These are phyloP conservation scores for Camellia japonica DNA, from an alignment of 148 eudicot species.

Conservation along the genomic window DNA sequence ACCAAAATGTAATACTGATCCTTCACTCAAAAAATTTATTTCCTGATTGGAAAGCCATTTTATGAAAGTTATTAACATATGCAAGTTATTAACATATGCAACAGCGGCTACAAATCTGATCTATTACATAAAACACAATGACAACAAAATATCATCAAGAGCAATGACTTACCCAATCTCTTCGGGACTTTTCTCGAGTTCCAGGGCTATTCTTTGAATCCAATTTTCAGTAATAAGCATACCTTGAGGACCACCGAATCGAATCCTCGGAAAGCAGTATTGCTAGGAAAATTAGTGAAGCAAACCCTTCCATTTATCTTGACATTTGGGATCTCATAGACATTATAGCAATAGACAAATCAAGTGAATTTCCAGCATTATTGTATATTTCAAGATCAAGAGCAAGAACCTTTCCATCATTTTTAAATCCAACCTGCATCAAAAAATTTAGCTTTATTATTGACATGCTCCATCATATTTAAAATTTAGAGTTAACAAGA, in stretches of 20 bases:
- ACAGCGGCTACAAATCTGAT: background rate
- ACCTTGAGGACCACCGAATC: conserved; percentile 99
- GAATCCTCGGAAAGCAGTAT: conserved; percentile 97
- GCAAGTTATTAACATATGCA: background rate
- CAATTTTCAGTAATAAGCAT: conserved; percentile 96
- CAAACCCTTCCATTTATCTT: conserved; percentile 80
- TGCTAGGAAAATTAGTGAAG: conserved; percentile 91
- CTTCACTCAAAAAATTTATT: conserved; percentile 73
- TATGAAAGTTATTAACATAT: background rate
- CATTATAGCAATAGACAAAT: conserved; percentile 87
- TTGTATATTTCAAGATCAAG: conserved; percentile 90
- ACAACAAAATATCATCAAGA: background rate
- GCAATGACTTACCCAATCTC: conserved; percentile 66
- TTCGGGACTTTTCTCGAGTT: conserved; percentile 76
- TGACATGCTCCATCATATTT: background rate
- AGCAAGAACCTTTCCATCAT: conserved; percentile 83
- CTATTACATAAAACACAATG: background rate
- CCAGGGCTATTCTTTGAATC: conserved; percentile 93
- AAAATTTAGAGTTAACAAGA: background rate
- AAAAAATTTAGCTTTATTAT: background rate
- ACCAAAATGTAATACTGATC: conserved; percentile 72
- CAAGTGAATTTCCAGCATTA: conserved; percentile 93
- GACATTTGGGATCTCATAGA: conserved; percentile 86
- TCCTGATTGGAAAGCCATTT: conserved; percentile 48
- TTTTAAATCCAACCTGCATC: conserved; percentile 82